Base-by-base conservation (phyloP, 2,329 filamentous ascomycete genomes). In the Pseudocercospora eumusae region DNA sequence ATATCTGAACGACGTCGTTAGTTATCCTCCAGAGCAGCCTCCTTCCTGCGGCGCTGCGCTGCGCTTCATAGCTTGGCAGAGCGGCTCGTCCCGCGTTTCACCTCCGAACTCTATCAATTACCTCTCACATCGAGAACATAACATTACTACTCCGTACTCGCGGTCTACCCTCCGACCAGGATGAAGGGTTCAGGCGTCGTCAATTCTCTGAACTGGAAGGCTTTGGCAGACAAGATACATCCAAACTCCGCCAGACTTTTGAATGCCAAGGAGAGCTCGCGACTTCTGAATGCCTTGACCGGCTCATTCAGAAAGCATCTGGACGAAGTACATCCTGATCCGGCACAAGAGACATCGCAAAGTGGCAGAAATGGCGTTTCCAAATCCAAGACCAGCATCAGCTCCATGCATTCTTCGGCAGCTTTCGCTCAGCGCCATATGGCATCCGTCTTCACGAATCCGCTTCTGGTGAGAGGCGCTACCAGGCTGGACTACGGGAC, bases 231-330 rank as follows among this genome's bases (percentile, higher is more conserved):
- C 25, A 86, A 83, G 71, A 79, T 88, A 44, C 80, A 83, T 64
- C 78, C 78, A 0, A 79, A 79, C 64, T 69, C 50, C n/a, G 50
- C 56, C 33, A 33, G 82, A 3, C 82, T 86, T 23, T 77, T 87
- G 15, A 84, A 80, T 25, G 78, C 81, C 4, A 80, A 80, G 61
- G 84, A 89, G 69, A 86, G 83, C 15, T 78, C 84, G 64, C 82
- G 85, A 68, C 78, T 89, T 7, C 80, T 89, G 44, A 81, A 78
- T 57, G 78, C 86, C 20, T 80, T 89, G 65, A 88, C 85, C 21
- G 81, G 80, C 44, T 88, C 86, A 11, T 89, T 89, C 73, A 81
- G 85, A 66, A 78, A 81, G 55, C 85, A 88, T 62, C 81, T 89
- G 45, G 86, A 89, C 69, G 79, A 77, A 57, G 81, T 83, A 62